Evolutionary conservation across 2,329 filamentous ascomycete genomes (phyloP).

Genomic region (Apiospora pterosperma): DNA sequence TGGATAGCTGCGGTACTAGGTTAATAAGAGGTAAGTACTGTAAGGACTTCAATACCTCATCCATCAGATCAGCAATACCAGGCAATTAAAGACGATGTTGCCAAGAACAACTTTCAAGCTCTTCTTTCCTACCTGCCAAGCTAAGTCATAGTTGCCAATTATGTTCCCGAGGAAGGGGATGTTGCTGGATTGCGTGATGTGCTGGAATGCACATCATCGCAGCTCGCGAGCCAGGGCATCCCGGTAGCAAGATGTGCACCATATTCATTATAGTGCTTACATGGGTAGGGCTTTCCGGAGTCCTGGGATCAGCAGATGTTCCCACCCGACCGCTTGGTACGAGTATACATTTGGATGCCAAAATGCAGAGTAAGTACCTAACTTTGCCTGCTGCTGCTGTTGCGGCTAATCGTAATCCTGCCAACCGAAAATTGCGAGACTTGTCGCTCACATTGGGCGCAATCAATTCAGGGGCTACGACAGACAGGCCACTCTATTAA

Average conservation of each 20-base stretch:
- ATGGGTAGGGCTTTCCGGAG: not conserved
- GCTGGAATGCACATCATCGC: conserved; percentile 2
- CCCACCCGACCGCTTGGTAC: not conserved
- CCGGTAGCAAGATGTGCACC: not conserved
- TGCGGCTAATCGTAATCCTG: no score
- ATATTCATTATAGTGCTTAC: conserved; percentile 1
- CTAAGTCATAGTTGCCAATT: not conserved
- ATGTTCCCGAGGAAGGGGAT: not conserved
- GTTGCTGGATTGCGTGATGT: not conserved
- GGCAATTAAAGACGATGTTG: no score
- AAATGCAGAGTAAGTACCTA: not conserved
- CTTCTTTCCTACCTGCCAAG: no score
- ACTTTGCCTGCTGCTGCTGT: not conserved
- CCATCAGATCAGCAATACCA: not conserved
- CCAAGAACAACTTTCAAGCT: no score
- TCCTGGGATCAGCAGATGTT: not conserved
- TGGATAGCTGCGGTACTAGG: not conserved
- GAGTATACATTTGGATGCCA: not conserved
- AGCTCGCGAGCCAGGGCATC: not conserved
- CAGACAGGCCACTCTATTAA: not conserved
- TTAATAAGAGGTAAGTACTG: not conserved
- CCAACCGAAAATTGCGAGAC: not conserved
- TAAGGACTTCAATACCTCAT: not conserved
- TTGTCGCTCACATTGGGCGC: not conserved
- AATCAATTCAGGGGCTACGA: not conserved